A percentile compares a stretch with the other conserved stretches of the same genome.
These are phyloP conservation scores for Lodderomyces theae DNA, from an alignment of 1,139 yeast genomes.

Conservation along the genomic window DNA sequence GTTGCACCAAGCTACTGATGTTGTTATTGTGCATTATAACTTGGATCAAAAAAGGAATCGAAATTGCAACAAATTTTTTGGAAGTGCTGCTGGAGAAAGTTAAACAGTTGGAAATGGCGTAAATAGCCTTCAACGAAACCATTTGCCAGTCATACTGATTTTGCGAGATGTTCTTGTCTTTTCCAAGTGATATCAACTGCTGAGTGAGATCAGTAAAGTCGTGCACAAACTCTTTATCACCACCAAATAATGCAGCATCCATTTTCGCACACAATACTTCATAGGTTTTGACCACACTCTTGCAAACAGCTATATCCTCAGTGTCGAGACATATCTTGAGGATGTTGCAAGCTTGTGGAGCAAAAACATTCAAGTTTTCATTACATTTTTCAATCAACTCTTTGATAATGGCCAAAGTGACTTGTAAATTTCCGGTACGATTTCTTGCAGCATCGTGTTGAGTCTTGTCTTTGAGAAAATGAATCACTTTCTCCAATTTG, in stretches of 20 bases:
- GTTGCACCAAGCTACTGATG: constrained; percentile 19
- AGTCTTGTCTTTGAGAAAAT: constrained; percentile 65
- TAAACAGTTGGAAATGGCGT: constrained; percentile 42
- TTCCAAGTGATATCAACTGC: constrained; percentile 28
- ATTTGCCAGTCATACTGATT: constrained; percentile 49
- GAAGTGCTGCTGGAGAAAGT: constrained; percentile 40
- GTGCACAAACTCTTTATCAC: constrained; percentile 62
- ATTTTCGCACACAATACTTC: constrained; percentile 61
- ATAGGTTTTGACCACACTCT: constrained; percentile 51
- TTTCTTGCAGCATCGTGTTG: constrained; percentile 52
- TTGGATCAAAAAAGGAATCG: constrained; percentile 42
- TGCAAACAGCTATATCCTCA: constrained; percentile 56
- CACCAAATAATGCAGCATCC: constrained; percentile 67
- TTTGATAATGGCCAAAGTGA: constrained; percentile 68
- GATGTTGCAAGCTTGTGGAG: constrained; percentile 55
- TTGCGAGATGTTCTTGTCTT: constrained; percentile 24
- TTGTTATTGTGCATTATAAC: constrained; percentile 23
- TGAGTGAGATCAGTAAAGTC: constrained; percentile 45
- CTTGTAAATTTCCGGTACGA: constrained; percentile 76
- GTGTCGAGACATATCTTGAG: constrained; percentile 43
- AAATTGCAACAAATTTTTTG: constrained; percentile 33
- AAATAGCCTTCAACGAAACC: constrained; percentile 45
- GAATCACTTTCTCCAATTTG: constrained; percentile 82
- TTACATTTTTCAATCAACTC: constrained; percentile 73
- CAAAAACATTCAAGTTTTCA: constrained; percentile 82